Evolutionary conservation across 345 rosid species (phyloP).

Genomic region (Gynandropsis gynandra): DNA sequence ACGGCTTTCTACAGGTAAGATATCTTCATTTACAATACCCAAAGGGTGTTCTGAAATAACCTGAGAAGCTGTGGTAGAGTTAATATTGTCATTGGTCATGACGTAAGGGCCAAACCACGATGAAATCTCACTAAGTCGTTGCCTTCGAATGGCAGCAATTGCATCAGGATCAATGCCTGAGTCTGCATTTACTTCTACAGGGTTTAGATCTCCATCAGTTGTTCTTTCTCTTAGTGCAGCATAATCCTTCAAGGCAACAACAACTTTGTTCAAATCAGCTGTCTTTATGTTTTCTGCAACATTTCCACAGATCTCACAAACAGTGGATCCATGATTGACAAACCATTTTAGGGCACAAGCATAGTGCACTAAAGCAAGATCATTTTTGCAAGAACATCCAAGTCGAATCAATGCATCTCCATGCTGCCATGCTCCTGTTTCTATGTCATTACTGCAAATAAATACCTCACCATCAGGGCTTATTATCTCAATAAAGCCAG

Average conservation of each 20-base stretch:
- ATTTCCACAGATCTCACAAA: slow-evolving; percentile 83
- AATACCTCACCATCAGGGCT: slow-evolving; percentile 77
- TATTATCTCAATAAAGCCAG: slow-evolving; percentile 54
- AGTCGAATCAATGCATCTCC: slow-evolving; percentile 63
- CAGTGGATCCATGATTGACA: slow-evolving; percentile 85
- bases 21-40: slow-evolving; percentile 44
- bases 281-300: slow-evolving; percentile 52
- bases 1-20: slow-evolving; percentile 47
- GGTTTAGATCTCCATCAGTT: slow-evolving; percentile 56
- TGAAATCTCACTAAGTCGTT: slow-evolving; percentile 71
- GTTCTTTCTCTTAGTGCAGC: slow-evolving; percentile 65
- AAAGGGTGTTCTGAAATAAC: slow-evolving; percentile 58
- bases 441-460: slow-evolving; percentile 62
- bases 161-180: slow-evolving; percentile 71
- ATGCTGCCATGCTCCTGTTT: slow-evolving; percentile 50
- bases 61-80: slow-evolving; percentile 43
- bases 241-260: slow-evolving; percentile 64
- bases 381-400: slow-evolving; percentile 89
- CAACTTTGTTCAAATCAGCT: slow-evolving; percentile 57
- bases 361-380: slow-evolving; percentile 85
- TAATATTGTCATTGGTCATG: slow-evolving; percentile 28
- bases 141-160: slow-evolving; percentile 71
- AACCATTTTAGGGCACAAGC: slow-evolving; percentile 98
- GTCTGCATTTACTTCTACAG: slow-evolving; percentile 35
- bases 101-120: slow-evolving; percentile 71